Evolutionary conservation across 805 yeast genomes (phyloP).

Genomic region (Pichia eremophila): DNA sequence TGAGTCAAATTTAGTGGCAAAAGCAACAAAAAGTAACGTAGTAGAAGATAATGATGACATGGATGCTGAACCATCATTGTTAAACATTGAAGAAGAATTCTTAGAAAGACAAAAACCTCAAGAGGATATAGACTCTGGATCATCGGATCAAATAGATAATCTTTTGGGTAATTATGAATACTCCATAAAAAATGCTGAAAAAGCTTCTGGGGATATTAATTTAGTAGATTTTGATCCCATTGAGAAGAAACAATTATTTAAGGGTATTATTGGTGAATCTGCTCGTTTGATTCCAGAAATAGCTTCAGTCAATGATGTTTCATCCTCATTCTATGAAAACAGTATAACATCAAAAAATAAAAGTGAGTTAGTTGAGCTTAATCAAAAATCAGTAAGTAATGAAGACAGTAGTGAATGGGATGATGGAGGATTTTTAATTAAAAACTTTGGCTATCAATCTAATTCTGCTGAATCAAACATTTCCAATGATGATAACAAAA

Average conservation of each 20-base stretch:
- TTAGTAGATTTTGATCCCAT: background rate
- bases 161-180: background rate
- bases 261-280: background rate
- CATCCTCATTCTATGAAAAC: background rate
- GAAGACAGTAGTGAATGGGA: slow-evolving; percentile 14
- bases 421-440: slow-evolving; percentile 16
- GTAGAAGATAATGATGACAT: no score
- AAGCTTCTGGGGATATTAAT: no score
- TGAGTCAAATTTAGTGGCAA: no score
- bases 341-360: background rate
- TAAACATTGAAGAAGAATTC: no score
- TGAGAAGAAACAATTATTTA: background rate
- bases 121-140: no score
- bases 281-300: background rate
- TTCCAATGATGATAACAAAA: background rate
- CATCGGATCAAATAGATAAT: no score
- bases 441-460: slow-evolving; percentile 17
- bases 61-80: no score
- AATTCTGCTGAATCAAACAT: slow-evolving; percentile 2
- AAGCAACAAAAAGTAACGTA: no score
- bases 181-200: no score
- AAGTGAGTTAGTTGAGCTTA: no score
- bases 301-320: background rate
- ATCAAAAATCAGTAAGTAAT: no score
- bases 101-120: no score